phyloP scores from a whole-genome alignment of 1,139 yeast species.

The Protomyces pachydermus region DNA sequence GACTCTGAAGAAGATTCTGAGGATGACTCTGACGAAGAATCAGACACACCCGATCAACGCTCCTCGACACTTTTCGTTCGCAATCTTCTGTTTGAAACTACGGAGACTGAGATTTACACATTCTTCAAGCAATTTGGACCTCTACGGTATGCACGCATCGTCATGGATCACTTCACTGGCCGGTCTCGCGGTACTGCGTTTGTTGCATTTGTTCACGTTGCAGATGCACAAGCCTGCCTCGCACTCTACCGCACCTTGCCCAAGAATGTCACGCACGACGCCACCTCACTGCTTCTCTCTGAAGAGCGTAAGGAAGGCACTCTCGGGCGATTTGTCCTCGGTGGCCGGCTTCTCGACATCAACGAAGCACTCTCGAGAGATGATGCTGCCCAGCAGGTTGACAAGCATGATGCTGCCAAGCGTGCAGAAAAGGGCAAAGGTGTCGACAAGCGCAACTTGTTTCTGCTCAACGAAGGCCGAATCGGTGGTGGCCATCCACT shows the following conservation, averaged over 20 bases:
- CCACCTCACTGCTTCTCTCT: constrained; percentile 70
- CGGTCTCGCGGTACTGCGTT: constrained; percentile 92
- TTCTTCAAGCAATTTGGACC: constrained; percentile 83
- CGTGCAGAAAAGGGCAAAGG: constrained; percentile 74
- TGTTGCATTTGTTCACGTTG: constrained; percentile 69
- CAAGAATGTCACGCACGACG: constrained; percentile 33
- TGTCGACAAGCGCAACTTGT: constrained; percentile 80
- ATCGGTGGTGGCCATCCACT: constrained; percentile 74
- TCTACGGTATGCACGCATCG: constrained; percentile 89
- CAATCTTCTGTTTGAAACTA: constrained; percentile 92
- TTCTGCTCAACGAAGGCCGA: constrained; percentile 88
- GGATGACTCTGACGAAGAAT: constrained; percentile 38
- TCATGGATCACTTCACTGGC: constrained; percentile 77
- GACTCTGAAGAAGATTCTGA: constrained; percentile 35
- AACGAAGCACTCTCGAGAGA: constrained; percentile 82
- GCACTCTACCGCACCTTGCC: constrained; percentile 65
- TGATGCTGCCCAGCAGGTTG: constrained; percentile 72
- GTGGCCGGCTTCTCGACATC: constrained; percentile 82
- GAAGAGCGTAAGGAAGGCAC: constrained; percentile 51
- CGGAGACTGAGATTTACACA: constrained; percentile 65
- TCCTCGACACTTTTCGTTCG: constrained; percentile 66
- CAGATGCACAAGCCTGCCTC: constrained; percentile 63
- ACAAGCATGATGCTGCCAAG: constrained; percentile 67
- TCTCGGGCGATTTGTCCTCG: constrained; percentile 82
- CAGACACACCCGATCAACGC: constrained; percentile 38